A percentile compares a stretch with the other conserved stretches of the same genome.
Evolutionary conservation across 2,329 filamentous ascomycete species (phyloP).

Genomic region (Aspergillus sp.): DNA sequence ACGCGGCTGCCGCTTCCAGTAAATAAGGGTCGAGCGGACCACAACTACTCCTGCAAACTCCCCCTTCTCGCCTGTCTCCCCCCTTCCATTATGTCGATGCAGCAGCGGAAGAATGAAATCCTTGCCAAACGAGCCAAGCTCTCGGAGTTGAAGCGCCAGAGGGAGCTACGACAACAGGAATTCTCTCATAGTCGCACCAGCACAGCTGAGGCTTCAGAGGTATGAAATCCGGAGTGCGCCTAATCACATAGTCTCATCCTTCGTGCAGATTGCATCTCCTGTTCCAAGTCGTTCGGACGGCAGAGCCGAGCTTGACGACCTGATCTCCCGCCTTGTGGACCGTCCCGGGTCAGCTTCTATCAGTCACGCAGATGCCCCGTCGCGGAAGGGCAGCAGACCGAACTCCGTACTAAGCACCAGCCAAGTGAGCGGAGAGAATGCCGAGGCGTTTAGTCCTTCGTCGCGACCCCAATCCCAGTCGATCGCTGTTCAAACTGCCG

Average conservation of each 20-base stretch:
- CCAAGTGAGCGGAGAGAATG: slow-evolving; percentile 64
- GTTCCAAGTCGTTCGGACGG: slow-evolving; percentile 57
- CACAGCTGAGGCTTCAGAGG: slow-evolving; percentile 61
- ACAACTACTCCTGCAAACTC: slow-evolving; percentile 6
- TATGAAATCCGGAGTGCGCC: slow-evolving; percentile 29
- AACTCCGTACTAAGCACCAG: slow-evolving; percentile 78
- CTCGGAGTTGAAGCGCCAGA: slow-evolving; percentile 86
- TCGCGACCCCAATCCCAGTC: slow-evolving; percentile 35
- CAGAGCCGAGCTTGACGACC: slow-evolving; percentile 66
- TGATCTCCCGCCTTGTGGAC: slow-evolving; percentile 78
- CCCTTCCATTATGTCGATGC: slow-evolving; percentile 32
- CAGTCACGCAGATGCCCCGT: slow-evolving; percentile 41
- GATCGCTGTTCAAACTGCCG: slow-evolving; percentile 58
- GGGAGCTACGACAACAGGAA: slow-evolving; percentile 72
- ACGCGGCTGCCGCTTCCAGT: slow-evolving; percentile 10
- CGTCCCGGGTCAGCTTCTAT: slow-evolving; percentile 61
- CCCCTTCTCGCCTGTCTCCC: slow-evolving; percentile 3
- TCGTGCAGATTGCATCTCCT: slow-evolving; percentile 54
- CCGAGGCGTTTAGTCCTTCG: slow-evolving; percentile 29
- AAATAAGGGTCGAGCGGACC: slow-evolving; percentile 19
- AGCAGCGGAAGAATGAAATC: slow-evolving; percentile 87
- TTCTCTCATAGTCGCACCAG: slow-evolving; percentile 60
- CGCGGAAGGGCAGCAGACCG: slow-evolving; percentile 58
- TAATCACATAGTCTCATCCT: slow-evolving; percentile 8
- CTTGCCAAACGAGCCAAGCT: slow-evolving; percentile 94